Conservation (phyloP, 768 basidiomycete genomes). For the Leccinum uliginosum region DNA sequence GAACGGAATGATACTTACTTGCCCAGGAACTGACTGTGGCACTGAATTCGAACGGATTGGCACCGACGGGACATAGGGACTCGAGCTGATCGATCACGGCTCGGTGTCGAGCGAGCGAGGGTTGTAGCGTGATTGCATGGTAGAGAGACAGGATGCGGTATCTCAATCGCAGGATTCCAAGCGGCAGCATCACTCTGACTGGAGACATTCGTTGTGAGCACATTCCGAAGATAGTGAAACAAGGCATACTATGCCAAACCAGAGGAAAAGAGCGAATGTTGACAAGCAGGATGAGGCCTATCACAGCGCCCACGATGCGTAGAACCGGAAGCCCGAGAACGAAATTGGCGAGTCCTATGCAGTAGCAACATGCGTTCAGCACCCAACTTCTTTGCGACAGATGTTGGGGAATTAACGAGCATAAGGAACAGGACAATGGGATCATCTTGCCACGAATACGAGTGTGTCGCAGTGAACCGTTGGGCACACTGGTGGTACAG, state of each 20-base stretch:
- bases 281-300: slow-evolving; percentile 8
- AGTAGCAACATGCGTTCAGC: not conserved
- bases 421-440: slow-evolving; percentile 1
- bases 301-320: not conserved
- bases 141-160: slow-evolving; percentile 4
- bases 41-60: slow-evolving; percentile 14
- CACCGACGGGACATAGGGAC: slow-evolving; percentile 13
- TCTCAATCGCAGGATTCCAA: slow-evolving; percentile 10
- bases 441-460: not conserved
- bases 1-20: slow-evolving; percentile 6
- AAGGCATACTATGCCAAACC: slow-evolving; percentile 13
- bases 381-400: not conserved
- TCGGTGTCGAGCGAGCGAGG: slow-evolving; percentile 8
- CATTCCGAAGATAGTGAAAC: not conserved
- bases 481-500: not conserved
- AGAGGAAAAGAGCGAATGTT: slow-evolving; percentile 12
- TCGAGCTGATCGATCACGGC: slow-evolving; percentile 10
- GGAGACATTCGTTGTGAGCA: not conserved
- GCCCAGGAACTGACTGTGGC: slow-evolving; percentile 8
- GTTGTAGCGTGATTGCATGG: slow-evolving; percentile 8
- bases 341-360: not conserved
- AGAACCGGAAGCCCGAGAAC: not conserved
- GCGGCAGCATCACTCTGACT: slow-evolving; percentile 11
- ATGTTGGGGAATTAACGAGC: slow-evolving; percentile 1
- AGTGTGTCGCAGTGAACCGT: not conserved